Evolutionary conservation across 2,329 filamentous ascomycete genomes (phyloP).

Genomic region (Microascus cirrosus): DNA sequence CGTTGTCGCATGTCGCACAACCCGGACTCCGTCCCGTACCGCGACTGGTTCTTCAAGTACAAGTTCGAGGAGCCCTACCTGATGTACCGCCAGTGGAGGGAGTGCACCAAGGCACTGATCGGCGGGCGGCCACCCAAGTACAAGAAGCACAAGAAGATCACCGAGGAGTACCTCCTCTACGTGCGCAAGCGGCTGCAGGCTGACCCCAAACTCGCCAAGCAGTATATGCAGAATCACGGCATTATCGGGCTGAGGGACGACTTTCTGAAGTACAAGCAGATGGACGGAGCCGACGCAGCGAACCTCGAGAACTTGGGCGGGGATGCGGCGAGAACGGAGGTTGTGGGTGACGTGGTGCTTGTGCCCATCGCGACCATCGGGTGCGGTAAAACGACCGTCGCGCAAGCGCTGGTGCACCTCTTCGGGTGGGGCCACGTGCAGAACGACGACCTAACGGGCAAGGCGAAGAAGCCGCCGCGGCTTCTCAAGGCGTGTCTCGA

Average conservation of each 20-base stretch:
- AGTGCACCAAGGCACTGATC: slow-evolving; percentile 89
- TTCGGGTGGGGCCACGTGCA: slow-evolving; percentile 91
- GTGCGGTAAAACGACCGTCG: slow-evolving; percentile 93
- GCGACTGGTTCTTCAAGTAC: slow-evolving; percentile 99
- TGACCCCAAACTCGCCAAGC: slow-evolving; percentile 55
- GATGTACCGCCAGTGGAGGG: slow-evolving; percentile 98
- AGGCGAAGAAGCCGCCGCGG: slow-evolving; percentile 56
- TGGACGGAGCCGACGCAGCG: slow-evolving; percentile 84
- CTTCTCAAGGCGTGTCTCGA: slow-evolving; percentile 65
- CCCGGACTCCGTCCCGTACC: slow-evolving; percentile 40
- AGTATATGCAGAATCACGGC: slow-evolving; percentile 81
- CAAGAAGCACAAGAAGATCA: slow-evolving; percentile 83
- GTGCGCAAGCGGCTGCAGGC: slow-evolving; percentile 62
- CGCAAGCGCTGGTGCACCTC: slow-evolving; percentile 66
- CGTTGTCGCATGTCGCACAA: slow-evolving; percentile 64
- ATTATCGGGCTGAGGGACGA: slow-evolving; percentile 87
- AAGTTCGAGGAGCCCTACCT: slow-evolving; percentile 98
- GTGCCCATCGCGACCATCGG: slow-evolving; percentile 88
- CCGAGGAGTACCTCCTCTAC: slow-evolving; percentile 79
- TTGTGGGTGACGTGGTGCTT: slow-evolving; percentile 63
- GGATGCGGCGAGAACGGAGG: slow-evolving; percentile 31
- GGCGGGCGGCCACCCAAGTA: slow-evolving; percentile 59
- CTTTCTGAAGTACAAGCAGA: slow-evolving; percentile 71
- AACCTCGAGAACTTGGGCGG: slow-evolving; percentile 36
- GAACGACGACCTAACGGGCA: slow-evolving; percentile 87